A percentile compares a stretch with the other conserved stretches of the same genome.
These are phyloP conservation scores for Choanephora cucurbitarum DNA, from an alignment of 371 early-diverging fungal species.

Conservation along the genomic window DNA sequence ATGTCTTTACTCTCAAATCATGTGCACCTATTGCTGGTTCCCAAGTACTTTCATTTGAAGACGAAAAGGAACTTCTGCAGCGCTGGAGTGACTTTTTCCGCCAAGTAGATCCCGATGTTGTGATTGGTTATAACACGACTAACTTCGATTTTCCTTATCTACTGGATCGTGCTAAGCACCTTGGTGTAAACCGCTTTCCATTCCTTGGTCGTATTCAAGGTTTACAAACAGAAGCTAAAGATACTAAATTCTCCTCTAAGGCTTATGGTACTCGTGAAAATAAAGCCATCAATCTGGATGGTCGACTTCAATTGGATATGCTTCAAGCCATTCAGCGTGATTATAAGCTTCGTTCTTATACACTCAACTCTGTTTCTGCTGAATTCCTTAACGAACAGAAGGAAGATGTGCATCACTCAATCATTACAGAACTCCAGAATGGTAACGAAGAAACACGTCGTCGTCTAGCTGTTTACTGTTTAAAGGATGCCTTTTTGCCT, in stretches of 20 bases:
- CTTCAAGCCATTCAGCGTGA: constrained; percentile 97
- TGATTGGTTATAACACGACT: constrained; percentile 99
- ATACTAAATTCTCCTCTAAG: constrained; percentile 88
- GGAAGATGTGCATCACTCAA: constrained; percentile 99
- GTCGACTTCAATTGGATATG: constrained; percentile 96
- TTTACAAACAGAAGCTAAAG: constrained; percentile 72
- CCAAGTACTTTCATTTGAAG: constrained; percentile 82
- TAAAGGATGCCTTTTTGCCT: constrained; percentile 99
- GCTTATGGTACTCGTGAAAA: constrained; percentile 93
- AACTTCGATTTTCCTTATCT: constrained; percentile 99
- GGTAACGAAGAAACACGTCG: constrained; percentile 96
- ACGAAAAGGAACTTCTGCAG: constrained; percentile 84
- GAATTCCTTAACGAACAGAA: constrained; percentile 99
- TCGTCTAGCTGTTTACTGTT: constrained; percentile 98
- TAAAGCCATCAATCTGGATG: constrained; percentile 90
- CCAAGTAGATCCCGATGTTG: constrained; percentile 77
- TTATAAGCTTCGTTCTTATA: constrained; percentile 96
- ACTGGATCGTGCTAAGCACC: constrained; percentile 88
- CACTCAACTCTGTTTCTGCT: constrained; percentile 97
- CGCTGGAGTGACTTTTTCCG: constrained; percentile 91
- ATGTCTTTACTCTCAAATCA: constrained; percentile 89
- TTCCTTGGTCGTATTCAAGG: constrained; percentile 85
- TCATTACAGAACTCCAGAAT: constrained; percentile 96
- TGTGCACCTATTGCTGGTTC: constrained; percentile 96
- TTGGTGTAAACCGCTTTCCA: constrained; percentile 79